Base-by-base conservation (phyloP, 2,329 filamentous ascomycete species). In the Hypoxylon sp. region DNA sequence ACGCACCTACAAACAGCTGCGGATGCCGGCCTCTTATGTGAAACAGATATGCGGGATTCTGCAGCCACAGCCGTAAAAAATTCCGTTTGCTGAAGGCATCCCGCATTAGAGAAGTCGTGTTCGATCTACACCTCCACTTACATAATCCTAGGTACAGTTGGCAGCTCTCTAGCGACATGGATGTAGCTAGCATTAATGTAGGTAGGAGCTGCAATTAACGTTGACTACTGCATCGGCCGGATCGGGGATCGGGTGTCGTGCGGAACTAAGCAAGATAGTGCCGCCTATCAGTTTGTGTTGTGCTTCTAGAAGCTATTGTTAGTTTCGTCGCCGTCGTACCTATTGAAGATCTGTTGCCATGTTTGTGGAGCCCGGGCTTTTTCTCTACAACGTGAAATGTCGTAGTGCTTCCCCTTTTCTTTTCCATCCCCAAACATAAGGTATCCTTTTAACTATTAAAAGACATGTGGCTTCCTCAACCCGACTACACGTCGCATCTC, bases 401-500 rank as follows among this genome's bases (percentile, higher is more conserved):
- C 37, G 37, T 56, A 15, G 29, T 21, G 6, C 32, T 19, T 21
- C 19, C 19, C 44, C 31, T 29, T 19, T 44, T 59, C 29, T 17
- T 51, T 51, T 44, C 37, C n/a, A 6, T 21, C 39, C 32, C 39
- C 15, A 24, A 52, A 32, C 27, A 27, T 27, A 5, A 27, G 24
- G 24, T 27, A 27, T 51, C 54, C 21, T 11, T 57, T 37, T 56
- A 65, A 61, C 57, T 57, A 37, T 58, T 60, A 52, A 54, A 55
- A 44, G 63, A 69, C 63, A 69, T 67, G 67, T 67, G 67, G 67
- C 63, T 37, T 64, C 63, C 15, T 62, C 29, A 27, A 57, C 21
- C 17, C 35, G 31, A 42, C 15, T 64, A 69, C 67, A 69, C 63
- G 59, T 69, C 57, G 52, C 59, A 63, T 67, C 21, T 58, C 53